Percentiles rank a stretch among this genome's conserved stretches.
phyloP scores from a whole-genome alignment of 495 filamentous ascomycete genomes.

The Neurospora tetraspora region DNA sequence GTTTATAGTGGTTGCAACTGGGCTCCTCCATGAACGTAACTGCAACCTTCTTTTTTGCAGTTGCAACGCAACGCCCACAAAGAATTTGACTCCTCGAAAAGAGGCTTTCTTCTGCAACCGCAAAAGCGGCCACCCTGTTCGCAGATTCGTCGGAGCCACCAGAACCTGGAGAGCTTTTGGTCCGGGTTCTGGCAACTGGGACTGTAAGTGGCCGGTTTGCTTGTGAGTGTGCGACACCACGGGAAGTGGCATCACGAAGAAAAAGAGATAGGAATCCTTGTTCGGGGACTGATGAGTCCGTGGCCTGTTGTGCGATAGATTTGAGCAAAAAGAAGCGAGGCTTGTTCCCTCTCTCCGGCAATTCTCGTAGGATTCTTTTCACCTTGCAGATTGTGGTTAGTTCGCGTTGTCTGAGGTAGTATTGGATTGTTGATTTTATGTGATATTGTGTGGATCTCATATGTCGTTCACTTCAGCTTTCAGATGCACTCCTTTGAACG shows the following conservation, averaged over 20 bases:
- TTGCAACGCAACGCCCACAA: background rate
- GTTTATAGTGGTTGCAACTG: background rate
- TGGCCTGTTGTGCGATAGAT: background rate
- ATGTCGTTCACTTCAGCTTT: background rate
- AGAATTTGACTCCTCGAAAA: background rate
- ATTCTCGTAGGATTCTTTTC: background rate
- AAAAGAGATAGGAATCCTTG: background rate
- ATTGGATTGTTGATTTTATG: background rate
- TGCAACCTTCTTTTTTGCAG: background rate
- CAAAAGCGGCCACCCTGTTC: background rate
- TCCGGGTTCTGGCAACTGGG: background rate
- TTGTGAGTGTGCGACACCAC: background rate
- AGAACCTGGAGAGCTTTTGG: background rate
- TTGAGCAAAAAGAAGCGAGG: background rate
- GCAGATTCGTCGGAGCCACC: background rate
- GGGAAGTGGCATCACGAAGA: background rate
- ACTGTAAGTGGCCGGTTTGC: background rate
- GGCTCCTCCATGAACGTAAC: background rate
- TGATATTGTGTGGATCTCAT: background rate
- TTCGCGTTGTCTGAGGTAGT: background rate
- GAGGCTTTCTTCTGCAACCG: background rate
- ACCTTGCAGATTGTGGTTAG: background rate
- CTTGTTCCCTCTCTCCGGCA: background rate
- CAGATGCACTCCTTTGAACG: background rate
- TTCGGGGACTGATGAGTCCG: background rate